A percentile compares a stretch with the other conserved stretches of the same genome.
Evolutionary conservation across 129 eudicot species (phyloP).

Genomic region (Flaveria sonorensis): DNA sequence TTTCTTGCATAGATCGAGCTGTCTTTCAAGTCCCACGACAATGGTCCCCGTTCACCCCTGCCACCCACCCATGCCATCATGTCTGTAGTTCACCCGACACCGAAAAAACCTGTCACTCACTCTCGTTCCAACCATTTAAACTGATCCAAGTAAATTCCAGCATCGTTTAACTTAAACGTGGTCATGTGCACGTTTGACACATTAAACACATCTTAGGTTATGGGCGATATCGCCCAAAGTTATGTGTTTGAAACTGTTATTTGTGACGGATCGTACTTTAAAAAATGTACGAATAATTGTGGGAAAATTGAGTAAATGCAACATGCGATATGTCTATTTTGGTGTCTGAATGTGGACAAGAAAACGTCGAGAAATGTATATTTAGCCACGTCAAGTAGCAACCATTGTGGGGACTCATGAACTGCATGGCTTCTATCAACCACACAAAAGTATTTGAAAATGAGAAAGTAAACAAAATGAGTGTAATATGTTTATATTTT

Average conservation of each 20-base stretch:
- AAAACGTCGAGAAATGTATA: conserved; percentile 25
- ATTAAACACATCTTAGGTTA: conserved; percentile 26
- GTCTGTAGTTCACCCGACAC: conserved; percentile 34
- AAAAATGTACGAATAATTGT: conserved; percentile 31
- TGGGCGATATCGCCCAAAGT: background rate
- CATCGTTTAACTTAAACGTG: background rate
- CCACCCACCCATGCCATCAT: conserved; percentile 43
- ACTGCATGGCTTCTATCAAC: conserved; percentile 28
- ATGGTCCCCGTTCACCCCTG: conserved; percentile 34
- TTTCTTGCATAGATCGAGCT: conserved; percentile 23
- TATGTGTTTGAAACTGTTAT: background rate
- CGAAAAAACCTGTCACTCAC: conserved; percentile 18
- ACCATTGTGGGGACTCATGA: conserved; percentile 34
- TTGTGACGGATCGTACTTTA: conserved; percentile 21
- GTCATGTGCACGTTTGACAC: conserved; percentile 13
- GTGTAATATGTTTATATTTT: too few relatives aligned
- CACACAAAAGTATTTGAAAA: conserved; percentile 14
- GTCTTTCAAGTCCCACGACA: conserved; percentile 29
- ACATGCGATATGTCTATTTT: conserved; percentile 43
- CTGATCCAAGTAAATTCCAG: background rate
- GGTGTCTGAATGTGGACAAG: conserved; percentile 33
- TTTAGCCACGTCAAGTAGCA: conserved; percentile 25
- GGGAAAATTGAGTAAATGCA: conserved; percentile 25
- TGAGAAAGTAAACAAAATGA: background rate
- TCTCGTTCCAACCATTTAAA: conserved; percentile 21